phyloP scores from a whole-genome alignment of 768 basidiomycete species.

The Paxillus involutus region DNA sequence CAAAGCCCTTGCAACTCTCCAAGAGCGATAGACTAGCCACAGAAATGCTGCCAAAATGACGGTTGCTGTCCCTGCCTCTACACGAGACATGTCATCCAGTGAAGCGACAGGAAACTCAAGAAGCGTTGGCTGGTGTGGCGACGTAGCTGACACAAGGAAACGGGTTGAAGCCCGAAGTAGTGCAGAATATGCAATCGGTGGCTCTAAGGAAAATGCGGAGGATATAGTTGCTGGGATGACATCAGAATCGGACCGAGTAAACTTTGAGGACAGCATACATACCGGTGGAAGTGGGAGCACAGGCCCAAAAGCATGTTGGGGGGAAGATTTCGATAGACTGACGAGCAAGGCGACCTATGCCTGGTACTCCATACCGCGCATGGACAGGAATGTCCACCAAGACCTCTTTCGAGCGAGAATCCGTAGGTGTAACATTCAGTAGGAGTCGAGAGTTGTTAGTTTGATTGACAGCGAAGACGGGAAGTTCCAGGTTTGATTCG shows the following conservation, averaged over 20 bases:
- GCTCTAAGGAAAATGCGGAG: slow-evolving; percentile 8
- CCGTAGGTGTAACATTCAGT: slow-evolving; percentile 23
- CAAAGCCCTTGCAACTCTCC: slow-evolving; percentile 22
- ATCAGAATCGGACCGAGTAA: slow-evolving; percentile 5
- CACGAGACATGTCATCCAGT: slow-evolving; percentile 28
- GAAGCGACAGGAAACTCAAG: slow-evolving; percentile 36
- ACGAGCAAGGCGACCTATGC: slow-evolving; percentile 6
- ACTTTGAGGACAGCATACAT: slow-evolving; percentile 1
- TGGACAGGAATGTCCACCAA: slow-evolving; percentile 42
- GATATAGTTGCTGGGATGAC: slow-evolving; percentile 4
- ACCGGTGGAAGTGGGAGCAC: slow-evolving; percentile 21
- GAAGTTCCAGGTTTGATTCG: slow-evolving; percentile 42
- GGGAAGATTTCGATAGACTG: slow-evolving; percentile 22
- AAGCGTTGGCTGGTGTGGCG: slow-evolving; percentile 9
- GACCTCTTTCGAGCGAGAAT: slow-evolving; percentile 6
- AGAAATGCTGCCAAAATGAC: slow-evolving; percentile 33
- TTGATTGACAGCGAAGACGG: slow-evolving; percentile 35
- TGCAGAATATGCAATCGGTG: slow-evolving; percentile 20
- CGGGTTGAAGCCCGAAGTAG: slow-evolving; percentile 17
- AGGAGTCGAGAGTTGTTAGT: slow-evolving; percentile 30
- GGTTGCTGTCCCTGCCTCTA: slow-evolving; percentile 36
- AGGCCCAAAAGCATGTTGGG: slow-evolving; percentile 35
- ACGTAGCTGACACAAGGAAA: slow-evolving; percentile 16
- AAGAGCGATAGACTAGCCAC: slow-evolving; percentile 30
- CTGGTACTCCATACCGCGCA: slow-evolving; percentile 40